Evolutionary conservation across 306 rosid species (phyloP).

Genomic region (Alnus rubra): DNA sequence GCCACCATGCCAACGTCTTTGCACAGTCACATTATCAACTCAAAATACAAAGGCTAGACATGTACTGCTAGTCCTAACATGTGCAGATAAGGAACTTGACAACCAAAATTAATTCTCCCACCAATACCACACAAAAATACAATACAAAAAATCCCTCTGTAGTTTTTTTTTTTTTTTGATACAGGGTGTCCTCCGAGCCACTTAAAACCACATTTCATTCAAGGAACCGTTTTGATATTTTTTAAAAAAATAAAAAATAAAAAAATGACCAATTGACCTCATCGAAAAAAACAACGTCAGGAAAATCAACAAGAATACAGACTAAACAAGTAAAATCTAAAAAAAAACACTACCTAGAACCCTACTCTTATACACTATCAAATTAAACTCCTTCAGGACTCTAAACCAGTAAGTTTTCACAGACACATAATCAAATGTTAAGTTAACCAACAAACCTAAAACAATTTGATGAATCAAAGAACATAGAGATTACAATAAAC

Average conservation of each 20-base stretch:
- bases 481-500: slow-evolving; percentile 12
- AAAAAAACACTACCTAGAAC: background rate
- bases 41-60: background rate
- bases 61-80: background rate
- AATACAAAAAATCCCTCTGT: background rate
- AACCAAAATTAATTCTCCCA: background rate
- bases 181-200: background rate
- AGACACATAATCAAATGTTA: background rate
- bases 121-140: background rate
- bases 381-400: slow-evolving; percentile 15
- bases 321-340: background rate
- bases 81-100: background rate
- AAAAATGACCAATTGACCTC: background rate
- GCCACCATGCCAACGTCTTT: background rate
- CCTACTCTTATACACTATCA: background rate
- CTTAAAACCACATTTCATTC: background rate
- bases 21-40: background rate
- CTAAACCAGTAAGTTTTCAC: slow-evolving; percentile 1
- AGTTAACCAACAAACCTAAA: background rate
- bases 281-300: background rate
- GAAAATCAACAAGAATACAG: background rate
- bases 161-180: too few relatives aligned
- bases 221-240: background rate
- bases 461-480: slow-evolving; percentile 2
- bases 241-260: too few relatives aligned